Base-by-base conservation (phyloP, 805 yeast species). In the Candida saitoana region DNA sequence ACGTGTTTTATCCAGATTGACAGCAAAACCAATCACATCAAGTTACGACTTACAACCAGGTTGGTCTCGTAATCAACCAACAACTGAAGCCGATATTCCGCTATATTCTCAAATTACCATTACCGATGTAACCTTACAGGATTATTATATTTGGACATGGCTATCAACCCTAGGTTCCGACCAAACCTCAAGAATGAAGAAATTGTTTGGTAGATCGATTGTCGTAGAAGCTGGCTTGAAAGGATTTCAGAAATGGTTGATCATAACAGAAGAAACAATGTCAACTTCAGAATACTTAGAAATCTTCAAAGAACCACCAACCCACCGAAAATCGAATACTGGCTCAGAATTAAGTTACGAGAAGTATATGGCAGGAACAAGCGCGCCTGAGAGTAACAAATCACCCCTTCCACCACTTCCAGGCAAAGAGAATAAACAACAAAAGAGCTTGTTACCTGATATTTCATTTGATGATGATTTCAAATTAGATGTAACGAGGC, bases 101-200 rank as follows among this genome's bases (percentile, higher is more conserved):
- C 49, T 61, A 25, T 66, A 50, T 63, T 72, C 65, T 30, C 63
- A 61, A 42, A 56, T 65, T 15, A 46, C 56, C 35, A 67, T 86
- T 7, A 65, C 77, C 6, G 74, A 85, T 45, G 82, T 85, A 1
- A 74, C 86, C 4, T 78, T 88, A 15, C 95, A 87, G 59, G 96
- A 88, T 59, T 88, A 84, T 59, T 88, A 82, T 55, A 86, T 87
- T 20, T 88, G 96, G 96, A 77, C 96, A 0, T 88, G 96, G 96
- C 68, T 87, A 54, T 79, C 89, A 1, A 76, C 88, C 2, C 57
- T 87, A 18, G 87, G 87, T 0, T 73, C 80, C 24, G 96, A 88
- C 56, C 84, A 86, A 55, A 77, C 88, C 0, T 69, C 74, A 24
- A 60, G 68, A 18, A 79, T 80, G 50, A 84, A 84, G 58, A 74